Evolutionary conservation across 2,329 filamentous ascomycete species (phyloP).

Genomic region (Scleromitrula shiraiana): DNA sequence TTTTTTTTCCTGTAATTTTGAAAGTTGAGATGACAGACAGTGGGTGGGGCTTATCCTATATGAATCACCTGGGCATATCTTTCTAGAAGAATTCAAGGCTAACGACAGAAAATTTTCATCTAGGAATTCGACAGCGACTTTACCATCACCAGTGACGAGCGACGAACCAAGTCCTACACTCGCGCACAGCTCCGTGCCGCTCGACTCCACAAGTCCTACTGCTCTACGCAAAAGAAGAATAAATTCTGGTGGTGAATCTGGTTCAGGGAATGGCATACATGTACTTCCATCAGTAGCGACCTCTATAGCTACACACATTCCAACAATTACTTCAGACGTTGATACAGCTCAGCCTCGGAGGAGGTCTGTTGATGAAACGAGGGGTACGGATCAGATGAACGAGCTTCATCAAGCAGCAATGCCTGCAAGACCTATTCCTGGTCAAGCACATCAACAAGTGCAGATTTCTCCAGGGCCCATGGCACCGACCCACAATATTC

Average conservation of each 20-base stretch:
- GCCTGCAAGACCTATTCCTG: slow-evolving; percentile 1
- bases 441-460: not conserved
- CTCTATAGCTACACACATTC: not conserved
- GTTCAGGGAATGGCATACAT: not conserved
- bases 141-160: slow-evolving; percentile 50
- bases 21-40: not conserved
- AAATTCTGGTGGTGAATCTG: not conserved
- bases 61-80: not conserved
- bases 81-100: slow-evolving; percentile 2
- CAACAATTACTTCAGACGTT: slow-evolving; percentile 1
- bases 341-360: not conserved
- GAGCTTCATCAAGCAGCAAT: not conserved
- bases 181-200: not conserved
- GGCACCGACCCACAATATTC: not conserved
- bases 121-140: slow-evolving; percentile 1
- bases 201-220: not conserved
- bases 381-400: not conserved
- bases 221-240: not conserved
- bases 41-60: not conserved
- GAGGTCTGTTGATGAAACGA: not conserved
- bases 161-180: slow-evolving; percentile 46
- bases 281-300: not conserved
- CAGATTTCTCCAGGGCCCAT: not conserved
- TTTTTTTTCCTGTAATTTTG: too few relatives aligned
- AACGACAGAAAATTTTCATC: not conserved